These are phyloP conservation scores for Paraphoma chrysanthemicola DNA, from an alignment of 2,329 filamentous ascomycete species.

Conservation along the genomic window DNA sequence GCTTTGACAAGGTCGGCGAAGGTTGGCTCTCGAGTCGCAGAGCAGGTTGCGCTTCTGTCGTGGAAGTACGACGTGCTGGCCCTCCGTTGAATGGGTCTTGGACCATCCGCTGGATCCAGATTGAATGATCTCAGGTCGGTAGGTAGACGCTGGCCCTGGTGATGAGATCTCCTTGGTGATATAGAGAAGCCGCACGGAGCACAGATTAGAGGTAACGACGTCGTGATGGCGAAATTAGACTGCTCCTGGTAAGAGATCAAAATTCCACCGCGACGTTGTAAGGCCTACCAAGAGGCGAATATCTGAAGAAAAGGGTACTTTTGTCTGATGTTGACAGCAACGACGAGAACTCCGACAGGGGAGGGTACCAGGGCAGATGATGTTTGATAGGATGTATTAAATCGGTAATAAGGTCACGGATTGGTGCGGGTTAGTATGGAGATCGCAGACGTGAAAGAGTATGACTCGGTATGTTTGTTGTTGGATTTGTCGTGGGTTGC, in stretches of 20 bases:
- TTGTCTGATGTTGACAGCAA: neutral
- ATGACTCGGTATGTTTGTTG: slow-evolving; percentile 7
- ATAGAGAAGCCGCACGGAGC: slow-evolving; percentile 10
- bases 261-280: too few relatives aligned
- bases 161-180: slow-evolving; percentile 8
- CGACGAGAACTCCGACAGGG: neutral
- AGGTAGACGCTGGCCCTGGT: slow-evolving; percentile 2
- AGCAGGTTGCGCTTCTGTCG: neutral
- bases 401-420: neutral
- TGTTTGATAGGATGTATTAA: neutral
- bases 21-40: slow-evolving; percentile 2
- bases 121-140: slow-evolving; percentile 6
- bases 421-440: neutral
- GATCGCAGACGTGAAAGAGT: neutral
- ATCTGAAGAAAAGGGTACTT: too few relatives aligned
- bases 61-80: slow-evolving; percentile 9
- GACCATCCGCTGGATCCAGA: slow-evolving; percentile 17
- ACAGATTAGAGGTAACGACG: slow-evolving; percentile 1
- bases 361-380: neutral
- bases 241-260: too few relatives aligned
- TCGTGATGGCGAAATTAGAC: neutral
- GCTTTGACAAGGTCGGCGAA: slow-evolving; percentile 7
- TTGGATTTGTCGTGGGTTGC: neutral
- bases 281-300: too few relatives aligned
- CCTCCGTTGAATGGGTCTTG: slow-evolving; percentile 10